Evolutionary conservation across 164 flowering plant species (phyloP).

Genomic region (Vitis rotundifolia): DNA sequence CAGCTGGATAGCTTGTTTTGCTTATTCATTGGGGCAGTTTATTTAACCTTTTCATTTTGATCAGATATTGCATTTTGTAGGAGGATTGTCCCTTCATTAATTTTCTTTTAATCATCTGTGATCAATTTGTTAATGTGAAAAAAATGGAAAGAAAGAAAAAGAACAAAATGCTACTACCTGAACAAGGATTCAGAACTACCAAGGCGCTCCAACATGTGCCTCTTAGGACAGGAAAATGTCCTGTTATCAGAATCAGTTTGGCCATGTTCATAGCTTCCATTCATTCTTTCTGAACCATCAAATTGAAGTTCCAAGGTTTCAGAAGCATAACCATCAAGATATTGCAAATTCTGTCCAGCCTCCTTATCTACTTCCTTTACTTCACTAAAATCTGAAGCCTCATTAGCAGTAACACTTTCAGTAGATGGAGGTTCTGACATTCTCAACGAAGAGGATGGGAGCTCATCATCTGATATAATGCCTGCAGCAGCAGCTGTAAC

Average conservation of each 20-base stretch:
- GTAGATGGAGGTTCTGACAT: conserved; percentile 58
- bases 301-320: conserved; percentile 46
- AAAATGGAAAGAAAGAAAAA: background rate
- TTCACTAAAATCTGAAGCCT: conserved; percentile 55
- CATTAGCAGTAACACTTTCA: conserved; percentile 52
- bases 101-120: no score
- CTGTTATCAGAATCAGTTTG: conserved; percentile 53
- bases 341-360: conserved; percentile 21
- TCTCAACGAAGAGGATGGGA: conserved; percentile 38
- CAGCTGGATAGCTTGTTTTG: no score
- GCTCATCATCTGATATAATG: conserved; percentile 57
- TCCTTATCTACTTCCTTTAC: conserved; percentile 39
- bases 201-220: conserved; percentile 40
- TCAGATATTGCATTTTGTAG: no score
- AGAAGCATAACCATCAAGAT: conserved; percentile 45
- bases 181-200: conserved; percentile 69
- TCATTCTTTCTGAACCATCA: conserved; percentile 43
- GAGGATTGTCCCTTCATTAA: no score
- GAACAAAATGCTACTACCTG: conserved; percentile 47
- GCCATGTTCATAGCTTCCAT: conserved; percentile 43
- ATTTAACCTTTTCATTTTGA: no score
- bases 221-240: conserved; percentile 21
- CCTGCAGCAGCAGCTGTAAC: conserved; percentile 85
- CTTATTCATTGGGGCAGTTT: no score
- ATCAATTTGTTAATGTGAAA: no score